Conservation (phyloP, 2,329 filamentous ascomycete genomes). For the Colletotrichum chrysophilum region DNA sequence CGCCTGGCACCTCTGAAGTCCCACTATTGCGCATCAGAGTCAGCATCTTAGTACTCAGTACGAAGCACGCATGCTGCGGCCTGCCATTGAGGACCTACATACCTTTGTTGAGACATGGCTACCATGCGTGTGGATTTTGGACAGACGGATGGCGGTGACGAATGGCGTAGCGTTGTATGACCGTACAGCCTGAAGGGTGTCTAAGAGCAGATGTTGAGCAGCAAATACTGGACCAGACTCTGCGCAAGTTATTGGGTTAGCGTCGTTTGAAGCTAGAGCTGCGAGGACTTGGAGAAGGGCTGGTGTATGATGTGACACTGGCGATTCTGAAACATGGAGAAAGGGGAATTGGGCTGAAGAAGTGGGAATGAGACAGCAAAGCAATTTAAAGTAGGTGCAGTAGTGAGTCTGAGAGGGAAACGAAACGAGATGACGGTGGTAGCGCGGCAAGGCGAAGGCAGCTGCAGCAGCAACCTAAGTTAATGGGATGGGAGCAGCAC, state of each 20-base stretch:
- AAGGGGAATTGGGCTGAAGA: not conserved
- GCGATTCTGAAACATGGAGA: conserved; percentile 1
- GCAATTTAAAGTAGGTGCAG: conserved; percentile 15
- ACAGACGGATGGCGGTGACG: not conserved
- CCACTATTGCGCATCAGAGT: not conserved
- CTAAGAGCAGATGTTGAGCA: not conserved
- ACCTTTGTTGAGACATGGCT: conserved; percentile 37
- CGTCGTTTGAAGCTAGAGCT: not conserved
- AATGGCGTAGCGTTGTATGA: not conserved
- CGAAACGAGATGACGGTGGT: conserved; percentile 9
- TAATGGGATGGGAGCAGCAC: not conserved
- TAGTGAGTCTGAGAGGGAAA: conserved; percentile 1
- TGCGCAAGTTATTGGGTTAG: not conserved
- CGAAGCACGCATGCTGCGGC: not conserved
- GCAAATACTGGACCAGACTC: not conserved
- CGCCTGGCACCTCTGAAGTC: not conserved
- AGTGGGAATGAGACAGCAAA: not conserved
- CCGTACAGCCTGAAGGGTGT: not conserved
- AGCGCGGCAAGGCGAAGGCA: not conserved
- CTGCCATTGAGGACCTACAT: conserved; percentile 1
- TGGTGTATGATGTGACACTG: not conserved
- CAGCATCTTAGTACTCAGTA: not conserved
- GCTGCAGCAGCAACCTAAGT: not conserved
- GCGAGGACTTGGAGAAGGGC: not conserved
- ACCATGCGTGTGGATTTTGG: conserved; percentile 22